These are phyloP conservation scores for Amylostereum areolatum DNA, from an alignment of 1,284 basidiomycete species.

Conservation along the genomic window DNA sequence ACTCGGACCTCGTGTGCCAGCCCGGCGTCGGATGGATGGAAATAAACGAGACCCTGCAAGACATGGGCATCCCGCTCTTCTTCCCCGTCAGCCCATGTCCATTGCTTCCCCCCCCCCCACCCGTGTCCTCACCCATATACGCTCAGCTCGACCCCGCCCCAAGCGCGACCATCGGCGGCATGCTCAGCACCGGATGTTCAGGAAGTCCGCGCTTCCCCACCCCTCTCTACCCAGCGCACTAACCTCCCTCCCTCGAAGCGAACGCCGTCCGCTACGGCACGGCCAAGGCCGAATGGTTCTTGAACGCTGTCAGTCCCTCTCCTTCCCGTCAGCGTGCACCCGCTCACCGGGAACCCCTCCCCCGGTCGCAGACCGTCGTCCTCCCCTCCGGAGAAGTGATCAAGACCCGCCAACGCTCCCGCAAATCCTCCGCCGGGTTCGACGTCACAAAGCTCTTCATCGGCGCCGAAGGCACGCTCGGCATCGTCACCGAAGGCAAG, in stretches of 20 bases:
- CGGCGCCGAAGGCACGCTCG: slow-evolving; percentile 91
- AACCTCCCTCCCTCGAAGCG: slow-evolving; percentile 36
- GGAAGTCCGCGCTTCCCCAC: slow-evolving; percentile 37
- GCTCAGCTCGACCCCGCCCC: slow-evolving; percentile 64
- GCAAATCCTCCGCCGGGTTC: slow-evolving; percentile 89
- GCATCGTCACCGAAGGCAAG: slow-evolving; percentile 85
- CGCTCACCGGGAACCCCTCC: background rate
- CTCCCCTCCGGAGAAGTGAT: slow-evolving; percentile 89
- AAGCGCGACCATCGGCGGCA: slow-evolving; percentile 79
- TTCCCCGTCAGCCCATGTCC: slow-evolving; percentile 57
- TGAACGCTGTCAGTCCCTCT: slow-evolving; percentile 56
- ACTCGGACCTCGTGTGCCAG: slow-evolving; percentile 72
- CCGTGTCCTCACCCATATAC: background rate
- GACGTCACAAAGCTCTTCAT: slow-evolving; percentile 91
- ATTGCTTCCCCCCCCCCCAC: background rate
- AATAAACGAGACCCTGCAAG: slow-evolving; percentile 64
- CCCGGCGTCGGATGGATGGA: slow-evolving; percentile 78
- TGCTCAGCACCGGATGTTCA: slow-evolving; percentile 76
- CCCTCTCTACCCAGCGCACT: background rate
- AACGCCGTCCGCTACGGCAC: slow-evolving; percentile 90
- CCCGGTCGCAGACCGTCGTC: slow-evolving; percentile 68
- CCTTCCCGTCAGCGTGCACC: background rate
- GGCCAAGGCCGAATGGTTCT: slow-evolving; percentile 79
- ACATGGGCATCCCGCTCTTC: slow-evolving; percentile 69
- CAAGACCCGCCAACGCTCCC: slow-evolving; percentile 81